Evolutionary conservation across 1,284 basidiomycete species (phyloP).

Genomic region (Spongiforma sp.): DNA sequence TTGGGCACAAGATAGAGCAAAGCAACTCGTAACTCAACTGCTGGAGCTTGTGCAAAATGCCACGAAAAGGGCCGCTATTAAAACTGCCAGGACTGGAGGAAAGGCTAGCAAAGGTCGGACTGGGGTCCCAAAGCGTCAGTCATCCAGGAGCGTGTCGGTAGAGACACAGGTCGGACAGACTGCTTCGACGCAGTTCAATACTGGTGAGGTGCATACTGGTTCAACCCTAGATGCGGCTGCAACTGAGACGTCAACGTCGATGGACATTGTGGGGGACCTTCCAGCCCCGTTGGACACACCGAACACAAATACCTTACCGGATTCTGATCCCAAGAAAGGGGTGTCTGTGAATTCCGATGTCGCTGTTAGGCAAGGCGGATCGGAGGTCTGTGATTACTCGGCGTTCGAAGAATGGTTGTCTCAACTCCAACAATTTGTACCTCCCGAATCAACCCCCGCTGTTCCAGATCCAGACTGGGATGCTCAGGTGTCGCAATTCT

Average conservation of each 20-base stretch:
- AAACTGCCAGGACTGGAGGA: conserved; percentile 34
- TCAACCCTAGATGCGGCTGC: not conserved
- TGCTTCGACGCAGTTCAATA: not conserved
- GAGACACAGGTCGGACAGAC: conserved; percentile 15
- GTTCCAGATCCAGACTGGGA: conserved; percentile 18
- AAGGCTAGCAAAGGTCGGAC: not conserved
- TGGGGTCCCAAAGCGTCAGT: conserved; percentile 2
- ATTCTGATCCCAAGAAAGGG: conserved; percentile 10
- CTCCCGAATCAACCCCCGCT: conserved; percentile 12
- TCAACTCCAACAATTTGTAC: conserved; percentile 49
- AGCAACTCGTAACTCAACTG: conserved; percentile 64
- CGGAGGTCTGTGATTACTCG: conserved; percentile 37
- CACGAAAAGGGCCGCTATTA: conserved; percentile 55
- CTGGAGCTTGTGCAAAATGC: conserved; percentile 64
- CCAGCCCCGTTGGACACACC: conserved; percentile 7
- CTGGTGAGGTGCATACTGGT: not conserved
- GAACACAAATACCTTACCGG: not conserved
- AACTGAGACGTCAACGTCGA: not conserved
- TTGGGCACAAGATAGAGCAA: conserved; percentile 68
- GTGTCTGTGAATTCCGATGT: conserved; percentile 7
- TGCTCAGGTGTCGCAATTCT: not conserved
- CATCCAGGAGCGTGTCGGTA: conserved; percentile 21
- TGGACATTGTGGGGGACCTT: conserved; percentile 1
- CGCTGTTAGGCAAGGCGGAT: conserved; percentile 5
- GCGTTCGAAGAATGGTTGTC: conserved; percentile 57